Percentiles rank a stretch among this genome's conserved stretches.
These are phyloP conservation scores for Fragosphaeria purpurea DNA, from an alignment of 2,329 filamentous ascomycete species.

Conservation along the genomic window DNA sequence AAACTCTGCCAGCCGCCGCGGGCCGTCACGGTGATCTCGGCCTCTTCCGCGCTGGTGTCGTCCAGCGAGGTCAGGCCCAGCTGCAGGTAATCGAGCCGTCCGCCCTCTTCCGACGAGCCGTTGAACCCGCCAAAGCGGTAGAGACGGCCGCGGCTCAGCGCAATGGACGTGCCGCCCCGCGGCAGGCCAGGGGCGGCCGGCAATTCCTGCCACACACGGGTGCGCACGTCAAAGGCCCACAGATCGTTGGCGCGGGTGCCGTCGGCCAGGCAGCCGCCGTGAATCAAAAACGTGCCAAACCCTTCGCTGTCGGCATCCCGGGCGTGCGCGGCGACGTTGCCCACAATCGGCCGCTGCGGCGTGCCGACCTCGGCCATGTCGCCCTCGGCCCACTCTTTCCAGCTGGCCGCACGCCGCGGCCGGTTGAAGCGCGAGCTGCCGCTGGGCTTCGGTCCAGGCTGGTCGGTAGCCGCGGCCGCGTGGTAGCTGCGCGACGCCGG, in stretches of 20 bases:
- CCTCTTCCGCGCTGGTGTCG: slow-evolving; percentile 30
- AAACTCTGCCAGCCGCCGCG: slow-evolving; percentile 42
- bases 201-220: slow-evolving; percentile 56
- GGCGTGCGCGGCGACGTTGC: slow-evolving; percentile 45
- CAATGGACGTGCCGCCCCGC: slow-evolving; percentile 58
- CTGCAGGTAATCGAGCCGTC: slow-evolving; percentile 56
- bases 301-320: slow-evolving; percentile 52
- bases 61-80: slow-evolving; percentile 47
- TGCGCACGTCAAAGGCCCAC: slow-evolving; percentile 65
- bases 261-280: slow-evolving; percentile 60
- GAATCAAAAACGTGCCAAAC: slow-evolving; percentile 61
- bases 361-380: slow-evolving; percentile 44
- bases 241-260: slow-evolving; percentile 57
- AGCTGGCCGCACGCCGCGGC: slow-evolving; percentile 31
- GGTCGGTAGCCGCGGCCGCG: slow-evolving; percentile 40
- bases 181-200: slow-evolving; percentile 56
- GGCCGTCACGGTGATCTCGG: slow-evolving; percentile 40
- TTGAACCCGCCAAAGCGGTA: slow-evolving; percentile 78
- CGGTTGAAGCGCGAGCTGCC: slow-evolving; percentile 19
- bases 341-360: slow-evolving; percentile 49
- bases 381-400: slow-evolving; percentile 47
- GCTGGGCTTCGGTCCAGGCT: slow-evolving; percentile 6
- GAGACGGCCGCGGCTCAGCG: slow-evolving; percentile 51
- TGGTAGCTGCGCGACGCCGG: slow-evolving; percentile 66
- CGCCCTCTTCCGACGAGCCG: slow-evolving; percentile 58